Percentiles rank a stretch among this genome's conserved stretches.
Evolutionary conservation across 139 green algal species (phyloP).

Genomic region (Tetradesmus obliquus): DNA sequence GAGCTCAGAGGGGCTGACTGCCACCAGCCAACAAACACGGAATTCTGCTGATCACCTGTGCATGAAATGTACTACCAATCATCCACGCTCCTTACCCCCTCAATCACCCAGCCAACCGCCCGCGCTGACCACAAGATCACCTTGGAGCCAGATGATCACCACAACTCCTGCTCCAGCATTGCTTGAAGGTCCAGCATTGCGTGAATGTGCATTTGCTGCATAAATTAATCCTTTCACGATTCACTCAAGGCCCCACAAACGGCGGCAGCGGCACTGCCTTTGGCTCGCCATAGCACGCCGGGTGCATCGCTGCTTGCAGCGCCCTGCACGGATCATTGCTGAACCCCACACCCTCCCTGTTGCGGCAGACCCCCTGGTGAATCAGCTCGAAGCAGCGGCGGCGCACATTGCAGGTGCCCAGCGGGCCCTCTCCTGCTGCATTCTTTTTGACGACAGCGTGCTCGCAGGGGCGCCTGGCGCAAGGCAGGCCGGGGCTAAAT

Average conservation of each 20-base stretch:
- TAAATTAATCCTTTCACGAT: neutral
- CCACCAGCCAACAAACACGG: no score
- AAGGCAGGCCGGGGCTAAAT: neutral
- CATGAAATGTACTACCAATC: no score
- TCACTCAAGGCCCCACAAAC: neutral
- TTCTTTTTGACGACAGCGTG: neutral
- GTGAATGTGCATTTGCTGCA: no score
- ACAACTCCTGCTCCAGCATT: no score
- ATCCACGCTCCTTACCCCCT: no score
- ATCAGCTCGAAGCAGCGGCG: neutral
- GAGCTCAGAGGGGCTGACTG: no score
- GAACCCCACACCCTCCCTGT: neutral
- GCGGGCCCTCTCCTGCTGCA: neutral
- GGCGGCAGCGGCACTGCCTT: neutral
- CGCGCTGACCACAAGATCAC: no score
- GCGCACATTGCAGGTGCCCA: neutral
- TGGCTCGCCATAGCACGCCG: neutral
- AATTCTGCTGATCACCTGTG: no score
- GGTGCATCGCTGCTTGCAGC: neutral
- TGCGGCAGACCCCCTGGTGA: neutral
- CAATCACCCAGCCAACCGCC: no score
- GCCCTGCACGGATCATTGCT: neutral
- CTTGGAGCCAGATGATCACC: no score
- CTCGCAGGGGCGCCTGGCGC: neutral
- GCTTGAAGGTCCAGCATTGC: no score